Conservation (phyloP, 2,329 filamentous ascomycete genomes). For the Fusarium decemcellulare region DNA sequence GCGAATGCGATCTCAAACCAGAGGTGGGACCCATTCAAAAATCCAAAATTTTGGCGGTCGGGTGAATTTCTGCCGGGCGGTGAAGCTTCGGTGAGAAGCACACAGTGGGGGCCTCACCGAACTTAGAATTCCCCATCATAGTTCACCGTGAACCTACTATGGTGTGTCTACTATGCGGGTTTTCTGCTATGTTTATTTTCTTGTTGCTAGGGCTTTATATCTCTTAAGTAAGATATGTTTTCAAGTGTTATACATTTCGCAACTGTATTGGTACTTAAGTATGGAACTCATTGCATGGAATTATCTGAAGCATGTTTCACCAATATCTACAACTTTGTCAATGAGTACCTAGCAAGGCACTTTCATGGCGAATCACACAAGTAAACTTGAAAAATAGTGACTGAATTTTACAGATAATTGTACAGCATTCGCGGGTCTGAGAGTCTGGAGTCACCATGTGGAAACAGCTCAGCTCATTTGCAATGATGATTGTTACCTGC, state of each 20-base stretch:
- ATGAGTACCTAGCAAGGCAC: background rate
- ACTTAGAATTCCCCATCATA: background rate
- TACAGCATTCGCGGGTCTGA: constrained; percentile 39
- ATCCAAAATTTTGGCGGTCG: constrained; percentile 58
- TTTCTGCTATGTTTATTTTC: too few species aligned
- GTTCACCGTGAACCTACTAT: constrained; percentile 9
- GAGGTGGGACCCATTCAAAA: constrained; percentile 47
- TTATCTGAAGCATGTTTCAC: background rate
- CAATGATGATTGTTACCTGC: constrained; percentile 51
- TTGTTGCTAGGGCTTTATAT: too few species aligned
- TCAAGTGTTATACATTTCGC: too few species aligned
- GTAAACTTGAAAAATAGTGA: constrained; percentile 14
- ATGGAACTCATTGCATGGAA: too few species aligned
- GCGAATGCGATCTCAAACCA: constrained; percentile 47
- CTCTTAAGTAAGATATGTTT: too few species aligned
- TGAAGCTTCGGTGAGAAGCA: constrained; percentile 37
- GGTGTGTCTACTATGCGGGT: background rate
- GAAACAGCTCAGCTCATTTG: constrained; percentile 42
- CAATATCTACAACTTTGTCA: background rate
- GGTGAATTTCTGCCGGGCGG: constrained; percentile 57
- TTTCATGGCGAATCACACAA: background rate
- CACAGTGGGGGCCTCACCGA: constrained; percentile 28
- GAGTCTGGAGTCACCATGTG: constrained; percentile 32
- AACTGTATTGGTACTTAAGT: too few species aligned
- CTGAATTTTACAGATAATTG: constrained; percentile 46